Evolutionary conservation across 2,329 filamentous ascomycete species (phyloP), one percentile per base, ranked within the genome.

Genomic region (Peltaster fructicola): DNA sequence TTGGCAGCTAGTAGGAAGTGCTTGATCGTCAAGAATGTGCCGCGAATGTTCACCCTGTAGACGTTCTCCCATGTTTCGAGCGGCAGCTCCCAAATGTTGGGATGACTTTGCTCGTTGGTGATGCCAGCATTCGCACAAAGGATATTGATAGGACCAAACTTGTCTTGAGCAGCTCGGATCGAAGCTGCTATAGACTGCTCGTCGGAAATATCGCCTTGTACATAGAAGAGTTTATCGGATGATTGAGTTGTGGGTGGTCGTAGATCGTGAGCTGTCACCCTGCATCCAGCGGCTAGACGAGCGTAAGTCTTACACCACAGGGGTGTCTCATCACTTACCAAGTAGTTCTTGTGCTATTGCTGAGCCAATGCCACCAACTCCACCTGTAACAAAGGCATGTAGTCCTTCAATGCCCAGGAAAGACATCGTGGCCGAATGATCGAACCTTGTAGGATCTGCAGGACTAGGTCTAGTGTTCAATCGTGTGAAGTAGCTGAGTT

Each of bases 11-110:
- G 53, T 5, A 68, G 44, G 39, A 66, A 67, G 30, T 65, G 58
- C 35, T 67, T 68, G 40, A 67, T 58, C 0, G 60, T 62, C 3
- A 68, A 45, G 32, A 63, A 67, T 2, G 59, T 63, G 4, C 60
- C 62, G 9, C 58, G 54, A 9, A 59, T 52, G 32, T 66, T 66
- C 12, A 52, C 51, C 12, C 48, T 45, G 34, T 65, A 63, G 1
- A 54, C 56, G 26, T 56, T 52, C 24, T 66, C 59, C 63, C 61
- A 67, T 1, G 55, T 43, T n/a, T 56, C 52, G 4, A 57, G 35
- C 0, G 58, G 53, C 25, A 65, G 49, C 14, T 65, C 54, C 63
- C 62, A 68, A 29, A 66, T 61, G 3, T 53, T 55, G 19, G 56
- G 56, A 24, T 52, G 47, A 23, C 47, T 45, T n/a, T 45, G 50